Conservation (phyloP, 495 filamentous ascomycete genomes). For the Recurvomyces mirabilis region DNA sequence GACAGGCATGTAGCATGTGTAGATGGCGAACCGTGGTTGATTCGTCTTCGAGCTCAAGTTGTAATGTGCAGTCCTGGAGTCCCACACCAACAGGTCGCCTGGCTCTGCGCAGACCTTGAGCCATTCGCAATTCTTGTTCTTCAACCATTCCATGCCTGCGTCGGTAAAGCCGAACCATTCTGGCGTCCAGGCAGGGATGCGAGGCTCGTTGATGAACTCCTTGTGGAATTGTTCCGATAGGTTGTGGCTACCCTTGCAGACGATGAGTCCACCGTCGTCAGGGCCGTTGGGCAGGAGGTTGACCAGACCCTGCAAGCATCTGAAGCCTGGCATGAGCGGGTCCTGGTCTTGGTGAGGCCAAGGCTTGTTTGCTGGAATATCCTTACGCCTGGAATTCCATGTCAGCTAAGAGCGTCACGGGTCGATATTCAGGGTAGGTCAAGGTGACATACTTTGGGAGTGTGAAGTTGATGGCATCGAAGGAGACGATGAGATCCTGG, state of each 20-base stretch:
- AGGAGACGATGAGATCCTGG: slow-evolving; percentile 37
- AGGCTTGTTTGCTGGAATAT: slow-evolving; percentile 33
- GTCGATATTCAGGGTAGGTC: too few relatives aligned
- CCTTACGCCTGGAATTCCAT: slow-evolving; percentile 18
- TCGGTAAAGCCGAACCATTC: slow-evolving; percentile 33
- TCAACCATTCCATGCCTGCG: slow-evolving; percentile 33
- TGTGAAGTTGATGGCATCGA: slow-evolving; percentile 36
- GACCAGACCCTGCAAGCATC: slow-evolving; percentile 39
- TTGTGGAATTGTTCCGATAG: slow-evolving; percentile 33
- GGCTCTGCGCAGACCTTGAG: slow-evolving; percentile 33
- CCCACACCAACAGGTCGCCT: slow-evolving; percentile 36
- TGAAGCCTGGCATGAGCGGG: slow-evolving; percentile 34
- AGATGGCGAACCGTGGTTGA: slow-evolving; percentile 33
- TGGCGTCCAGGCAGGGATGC: slow-evolving; percentile 28
- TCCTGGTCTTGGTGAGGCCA: slow-evolving; percentile 42
- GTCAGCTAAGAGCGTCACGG: too few relatives aligned
- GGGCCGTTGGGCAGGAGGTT: slow-evolving; percentile 36
- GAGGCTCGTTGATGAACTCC: slow-evolving; percentile 30
- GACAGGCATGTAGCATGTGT: slow-evolving; percentile 35
- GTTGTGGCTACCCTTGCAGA: slow-evolving; percentile 32
- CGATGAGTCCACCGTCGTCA: slow-evolving; percentile 34
- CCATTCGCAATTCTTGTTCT: slow-evolving; percentile 30
- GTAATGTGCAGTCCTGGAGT: slow-evolving; percentile 35
- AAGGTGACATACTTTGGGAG: slow-evolving; percentile 24
- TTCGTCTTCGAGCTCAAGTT: slow-evolving; percentile 29